Percentiles rank a stretch among this genome's conserved stretches.
Conservation (phyloP, 306 rosid genomes). For the Pterocarpus macrocarpus region DNA sequence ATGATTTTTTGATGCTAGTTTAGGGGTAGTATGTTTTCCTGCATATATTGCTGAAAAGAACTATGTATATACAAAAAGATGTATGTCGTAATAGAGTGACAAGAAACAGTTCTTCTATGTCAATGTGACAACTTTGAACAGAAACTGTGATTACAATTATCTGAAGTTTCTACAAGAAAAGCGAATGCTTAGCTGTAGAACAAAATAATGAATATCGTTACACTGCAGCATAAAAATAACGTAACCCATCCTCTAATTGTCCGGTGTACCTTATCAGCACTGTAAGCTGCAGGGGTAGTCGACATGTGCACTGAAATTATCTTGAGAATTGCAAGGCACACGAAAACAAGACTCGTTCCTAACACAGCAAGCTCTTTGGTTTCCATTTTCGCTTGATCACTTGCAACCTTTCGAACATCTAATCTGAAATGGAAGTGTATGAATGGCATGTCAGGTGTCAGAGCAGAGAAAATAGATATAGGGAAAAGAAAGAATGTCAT, state of each 20-base stretch:
- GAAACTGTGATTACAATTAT: not conserved
- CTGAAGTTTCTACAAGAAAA: not conserved
- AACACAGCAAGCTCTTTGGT: conserved; percentile 76
- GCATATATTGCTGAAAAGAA: conserved; percentile 28
- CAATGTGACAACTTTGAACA: conserved; percentile 27
- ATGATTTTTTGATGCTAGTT: conserved; percentile 41
- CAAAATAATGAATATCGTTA: conserved; percentile 65
- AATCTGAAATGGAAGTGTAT: conserved; percentile 53
- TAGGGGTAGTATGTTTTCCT: conserved; percentile 1
- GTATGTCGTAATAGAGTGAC: too few relatives aligned
- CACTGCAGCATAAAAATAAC: conserved; percentile 68
- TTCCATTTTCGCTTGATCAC: conserved; percentile 71
- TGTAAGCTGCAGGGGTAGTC: conserved; percentile 53
- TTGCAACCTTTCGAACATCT: conserved; percentile 61
- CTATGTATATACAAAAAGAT: conserved; percentile 8
- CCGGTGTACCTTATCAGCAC: conserved; percentile 50
- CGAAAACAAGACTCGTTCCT: conserved; percentile 68
- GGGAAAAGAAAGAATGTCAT: not conserved
- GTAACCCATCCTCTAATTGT: conserved; percentile 73
- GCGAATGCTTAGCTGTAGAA: conserved; percentile 55
- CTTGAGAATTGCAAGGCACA: conserved; percentile 69
- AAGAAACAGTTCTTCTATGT: not conserved
- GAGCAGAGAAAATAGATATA: not conserved
- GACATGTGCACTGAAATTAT: conserved; percentile 57
- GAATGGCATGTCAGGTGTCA: conserved; percentile 6